phyloP scores from a whole-genome alignment of 257 asterid species.

The Solanum appendiculatum region DNA sequence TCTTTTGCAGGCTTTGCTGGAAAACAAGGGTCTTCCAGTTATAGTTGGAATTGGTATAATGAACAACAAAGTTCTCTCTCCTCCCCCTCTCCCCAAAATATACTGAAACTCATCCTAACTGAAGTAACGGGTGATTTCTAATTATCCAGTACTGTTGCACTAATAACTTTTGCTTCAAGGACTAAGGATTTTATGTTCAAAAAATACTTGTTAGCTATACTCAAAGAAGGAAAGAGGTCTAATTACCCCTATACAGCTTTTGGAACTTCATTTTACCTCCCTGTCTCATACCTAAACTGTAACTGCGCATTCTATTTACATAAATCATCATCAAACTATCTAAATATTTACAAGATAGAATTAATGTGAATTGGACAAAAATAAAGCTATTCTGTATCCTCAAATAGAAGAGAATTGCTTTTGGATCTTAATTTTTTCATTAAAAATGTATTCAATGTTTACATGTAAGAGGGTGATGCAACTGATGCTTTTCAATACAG shows the following conservation, averaged over 20 bases:
- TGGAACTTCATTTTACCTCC: not conserved
- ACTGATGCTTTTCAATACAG: not conserved
- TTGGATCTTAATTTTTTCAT: not conserved
- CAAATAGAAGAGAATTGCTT: not conserved
- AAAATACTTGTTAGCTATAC: not conserved
- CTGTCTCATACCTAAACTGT: not conserved
- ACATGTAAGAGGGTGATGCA: not conserved
- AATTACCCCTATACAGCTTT: not conserved
- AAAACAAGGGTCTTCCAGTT: constrained; percentile 92
- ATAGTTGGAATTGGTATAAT: constrained; percentile 92
- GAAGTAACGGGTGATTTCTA: not conserved
- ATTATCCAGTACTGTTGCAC: not conserved
- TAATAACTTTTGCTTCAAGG: not conserved
- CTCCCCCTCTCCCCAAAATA: not conserved
- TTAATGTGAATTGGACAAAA: not conserved
- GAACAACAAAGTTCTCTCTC: constrained; percentile 4
- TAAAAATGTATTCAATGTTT: not conserved
- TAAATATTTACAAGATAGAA: not conserved
- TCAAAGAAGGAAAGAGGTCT: not conserved
- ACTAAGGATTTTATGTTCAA: not conserved
- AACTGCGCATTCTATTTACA: not conserved
- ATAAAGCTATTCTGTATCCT: not conserved
- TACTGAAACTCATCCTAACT: not conserved
- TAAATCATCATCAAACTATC: not conserved
- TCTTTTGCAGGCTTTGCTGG: constrained; percentile 75